Evolutionary conservation across 345 rosid genomes (phyloP).

Genomic region (Leavenworthia alabamica): DNA sequence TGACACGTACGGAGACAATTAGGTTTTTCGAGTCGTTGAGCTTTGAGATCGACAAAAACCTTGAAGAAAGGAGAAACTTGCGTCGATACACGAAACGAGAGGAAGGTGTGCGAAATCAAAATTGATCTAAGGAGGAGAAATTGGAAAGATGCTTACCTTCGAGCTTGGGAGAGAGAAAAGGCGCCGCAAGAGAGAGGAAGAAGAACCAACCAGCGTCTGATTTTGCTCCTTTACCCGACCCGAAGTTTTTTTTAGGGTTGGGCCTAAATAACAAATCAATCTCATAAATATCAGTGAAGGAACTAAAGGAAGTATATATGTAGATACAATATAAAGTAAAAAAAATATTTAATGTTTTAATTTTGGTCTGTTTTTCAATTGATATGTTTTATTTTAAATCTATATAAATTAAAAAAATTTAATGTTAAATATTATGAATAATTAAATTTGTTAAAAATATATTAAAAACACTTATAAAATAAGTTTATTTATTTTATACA

Average conservation of each 20-base stretch:
- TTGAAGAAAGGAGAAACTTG: neutral
- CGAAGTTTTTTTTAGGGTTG: constrained; percentile 23
- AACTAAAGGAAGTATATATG: neutral
- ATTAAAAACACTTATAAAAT: no score
- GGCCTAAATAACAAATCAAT: constrained; percentile 3
- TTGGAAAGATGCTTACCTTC: constrained; percentile 16
- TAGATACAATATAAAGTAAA: no score
- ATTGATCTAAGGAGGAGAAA: neutral
- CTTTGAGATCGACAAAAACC: constrained; percentile 14
- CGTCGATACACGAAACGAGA: neutral
- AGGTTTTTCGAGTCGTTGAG: constrained; percentile 11
- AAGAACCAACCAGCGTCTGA: constrained; percentile 10
- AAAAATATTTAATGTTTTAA: neutral
- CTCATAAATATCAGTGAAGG: neutral
- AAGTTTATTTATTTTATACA: no score
- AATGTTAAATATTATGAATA: neutral
- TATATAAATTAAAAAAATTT: no score
- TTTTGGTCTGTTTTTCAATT: neutral
- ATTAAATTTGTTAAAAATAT: no score
- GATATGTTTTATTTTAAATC: neutral
- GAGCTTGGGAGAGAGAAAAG: constrained; percentile 22
- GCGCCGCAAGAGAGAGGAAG: constrained; percentile 26
- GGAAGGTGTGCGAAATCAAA: neutral
- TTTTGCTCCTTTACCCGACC: constrained; percentile 24
- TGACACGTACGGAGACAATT: constrained; percentile 12